Evolutionary conservation across 1,139 yeast species (phyloP).

Genomic region (Nakaseomyces kungkrabaensis): DNA sequence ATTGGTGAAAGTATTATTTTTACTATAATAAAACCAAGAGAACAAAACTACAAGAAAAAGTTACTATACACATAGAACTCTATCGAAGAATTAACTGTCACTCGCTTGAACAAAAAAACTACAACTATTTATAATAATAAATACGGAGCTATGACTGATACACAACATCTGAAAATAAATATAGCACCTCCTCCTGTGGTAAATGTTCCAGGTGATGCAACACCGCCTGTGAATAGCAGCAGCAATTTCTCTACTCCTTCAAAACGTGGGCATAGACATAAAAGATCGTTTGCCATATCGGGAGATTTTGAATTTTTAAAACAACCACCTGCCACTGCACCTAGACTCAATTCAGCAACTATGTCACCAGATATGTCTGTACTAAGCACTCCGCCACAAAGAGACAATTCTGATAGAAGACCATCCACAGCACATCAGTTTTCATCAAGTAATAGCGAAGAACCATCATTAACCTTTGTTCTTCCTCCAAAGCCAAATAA

Average conservation of each 20-base stretch:
- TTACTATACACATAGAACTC: too few species aligned
- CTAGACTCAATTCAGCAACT: not conserved
- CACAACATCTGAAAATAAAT: not conserved
- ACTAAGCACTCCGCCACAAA: not conserved
- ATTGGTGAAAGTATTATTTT: too few species aligned
- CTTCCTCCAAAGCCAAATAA: not conserved
- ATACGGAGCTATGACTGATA: not conserved
- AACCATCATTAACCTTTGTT: conserved; percentile 2
- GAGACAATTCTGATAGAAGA: not conserved
- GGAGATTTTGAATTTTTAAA: conserved; percentile 50
- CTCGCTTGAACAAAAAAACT: not conserved
- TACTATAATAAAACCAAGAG: too few species aligned
- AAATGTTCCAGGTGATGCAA: not conserved
- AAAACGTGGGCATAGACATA: conserved; percentile 50
- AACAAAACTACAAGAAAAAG: too few species aligned
- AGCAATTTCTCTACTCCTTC: conserved; percentile 7
- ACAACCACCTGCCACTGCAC: conserved; percentile 8
- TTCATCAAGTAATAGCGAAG: not conserved
- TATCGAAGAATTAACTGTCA: not conserved
- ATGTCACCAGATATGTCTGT: not conserved
- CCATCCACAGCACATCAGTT: not conserved
- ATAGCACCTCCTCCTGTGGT: conserved; percentile 2
- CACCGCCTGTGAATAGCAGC: not conserved
- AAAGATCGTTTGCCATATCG: conserved; percentile 63
- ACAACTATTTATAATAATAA: not conserved